Conservation (phyloP, 768 basidiomycete species). For the Phanerochaete sordida region DNA sequence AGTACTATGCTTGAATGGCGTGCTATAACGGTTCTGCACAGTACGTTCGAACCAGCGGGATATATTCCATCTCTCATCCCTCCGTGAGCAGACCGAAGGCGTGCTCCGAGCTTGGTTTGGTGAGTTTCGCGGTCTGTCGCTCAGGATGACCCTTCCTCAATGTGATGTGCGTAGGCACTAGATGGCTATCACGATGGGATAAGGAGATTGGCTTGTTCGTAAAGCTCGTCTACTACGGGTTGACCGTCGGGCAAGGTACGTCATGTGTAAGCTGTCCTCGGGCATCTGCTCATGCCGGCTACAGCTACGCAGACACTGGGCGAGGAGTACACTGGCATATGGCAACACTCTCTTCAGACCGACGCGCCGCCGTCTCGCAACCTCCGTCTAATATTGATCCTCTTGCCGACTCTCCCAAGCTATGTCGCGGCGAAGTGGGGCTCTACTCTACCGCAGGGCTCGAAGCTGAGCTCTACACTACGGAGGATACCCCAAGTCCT, state of each 20-base stretch:
- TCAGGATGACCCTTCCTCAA: background rate
- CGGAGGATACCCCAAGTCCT: conserved; percentile 44
- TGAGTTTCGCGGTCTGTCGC: conserved; percentile 27
- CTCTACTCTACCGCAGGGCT: conserved; percentile 30
- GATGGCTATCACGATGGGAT: conserved; percentile 78
- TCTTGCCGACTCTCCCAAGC: conserved; percentile 63
- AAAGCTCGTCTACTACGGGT: conserved; percentile 67
- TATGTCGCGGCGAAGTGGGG: conserved; percentile 57
- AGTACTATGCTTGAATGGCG: background rate
- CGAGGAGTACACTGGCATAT: conserved; percentile 88
- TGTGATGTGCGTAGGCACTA: conserved; percentile 52
- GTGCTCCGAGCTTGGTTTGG: conserved; percentile 79
- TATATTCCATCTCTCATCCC: conserved; percentile 66
- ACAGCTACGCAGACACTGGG: conserved; percentile 79
- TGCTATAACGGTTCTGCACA: conserved; percentile 27
- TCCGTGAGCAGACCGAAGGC: conserved; percentile 73
- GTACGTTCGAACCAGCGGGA: conserved; percentile 87
- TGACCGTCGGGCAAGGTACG: conserved; percentile 73
- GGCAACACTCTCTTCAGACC: conserved; percentile 56
- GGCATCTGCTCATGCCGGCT: background rate
- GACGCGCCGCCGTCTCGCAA: conserved; percentile 41
- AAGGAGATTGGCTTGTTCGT: conserved; percentile 71
- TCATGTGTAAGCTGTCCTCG: background rate
- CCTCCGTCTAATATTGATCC: conserved; percentile 50
- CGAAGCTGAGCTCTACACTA: conserved; percentile 29